Evolutionary conservation across 2,329 filamentous ascomycete species (phyloP).

Genomic region (Colletotrichum sp.): DNA sequence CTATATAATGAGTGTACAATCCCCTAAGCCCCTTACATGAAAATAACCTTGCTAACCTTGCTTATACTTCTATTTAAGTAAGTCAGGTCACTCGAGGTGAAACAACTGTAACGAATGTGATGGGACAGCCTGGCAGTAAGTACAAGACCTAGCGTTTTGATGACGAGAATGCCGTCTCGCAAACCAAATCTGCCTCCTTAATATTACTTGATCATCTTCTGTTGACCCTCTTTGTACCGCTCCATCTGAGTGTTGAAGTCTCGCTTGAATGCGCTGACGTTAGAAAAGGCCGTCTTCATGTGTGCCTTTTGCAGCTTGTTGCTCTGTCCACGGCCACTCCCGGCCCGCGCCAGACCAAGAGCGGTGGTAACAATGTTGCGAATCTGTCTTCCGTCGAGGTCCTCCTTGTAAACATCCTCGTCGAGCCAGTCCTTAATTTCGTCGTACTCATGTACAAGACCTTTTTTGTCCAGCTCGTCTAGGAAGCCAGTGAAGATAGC

Average conservation of each 20-base stretch:
- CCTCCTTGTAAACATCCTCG: neutral
- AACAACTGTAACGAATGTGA: too few species aligned
- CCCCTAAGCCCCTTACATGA: too few species aligned
- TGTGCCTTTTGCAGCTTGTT: neutral
- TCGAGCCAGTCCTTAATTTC: slow-evolving; percentile 4
- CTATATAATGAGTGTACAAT: too few species aligned
- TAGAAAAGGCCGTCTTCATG: neutral
- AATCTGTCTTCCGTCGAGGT: slow-evolving; percentile 24
- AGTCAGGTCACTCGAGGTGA: too few species aligned
- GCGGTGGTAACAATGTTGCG: slow-evolving; percentile 22
- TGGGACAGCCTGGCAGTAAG: neutral
- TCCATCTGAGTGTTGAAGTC: neutral
- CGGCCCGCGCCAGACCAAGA: neutral
- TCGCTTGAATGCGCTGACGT: neutral
- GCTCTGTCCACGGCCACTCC: neutral
- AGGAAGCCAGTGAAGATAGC: slow-evolving; percentile 14
- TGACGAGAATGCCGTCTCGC: neutral
- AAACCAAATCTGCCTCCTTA: neutral
- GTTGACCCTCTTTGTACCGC: neutral
- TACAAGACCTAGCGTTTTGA: neutral
- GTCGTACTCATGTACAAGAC: neutral
- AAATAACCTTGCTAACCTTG: too few species aligned
- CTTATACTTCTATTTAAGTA: too few species aligned
- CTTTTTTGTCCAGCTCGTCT: neutral
- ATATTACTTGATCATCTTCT: neutral